Conservation (phyloP, 352 stramenopile genomes). For the Pythium myriotylum region DNA sequence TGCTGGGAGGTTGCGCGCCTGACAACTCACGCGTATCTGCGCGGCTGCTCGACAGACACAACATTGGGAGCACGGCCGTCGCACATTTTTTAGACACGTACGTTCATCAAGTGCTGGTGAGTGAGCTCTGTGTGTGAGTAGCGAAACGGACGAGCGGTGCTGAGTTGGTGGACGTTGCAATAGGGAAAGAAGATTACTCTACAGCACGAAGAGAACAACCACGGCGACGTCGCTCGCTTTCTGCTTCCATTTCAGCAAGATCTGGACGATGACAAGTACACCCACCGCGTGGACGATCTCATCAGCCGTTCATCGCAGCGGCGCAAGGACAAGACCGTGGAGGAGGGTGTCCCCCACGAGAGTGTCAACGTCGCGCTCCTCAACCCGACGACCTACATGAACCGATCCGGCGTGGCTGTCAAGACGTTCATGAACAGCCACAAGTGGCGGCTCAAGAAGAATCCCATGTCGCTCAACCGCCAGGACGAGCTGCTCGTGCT, state of each 20-base stretch:
- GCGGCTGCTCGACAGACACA: conserved; percentile 48
- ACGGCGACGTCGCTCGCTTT: conserved; percentile 70
- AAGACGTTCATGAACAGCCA: conserved; percentile 81
- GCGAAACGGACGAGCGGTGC: no score
- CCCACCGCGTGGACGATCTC: conserved; percentile 66
- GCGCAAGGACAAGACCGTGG: conserved; percentile 72
- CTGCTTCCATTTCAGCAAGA: conserved; percentile 68
- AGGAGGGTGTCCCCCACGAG: conserved; percentile 72
- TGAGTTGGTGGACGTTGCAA: no score
- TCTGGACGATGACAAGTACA: conserved; percentile 35
- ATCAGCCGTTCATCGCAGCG: conserved; percentile 76
- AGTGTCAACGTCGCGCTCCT: conserved; percentile 78
- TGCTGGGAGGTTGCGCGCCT: not conserved
- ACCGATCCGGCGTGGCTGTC: conserved; percentile 77
- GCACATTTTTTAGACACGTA: conserved; percentile 75
- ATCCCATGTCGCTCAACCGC: conserved; percentile 72
- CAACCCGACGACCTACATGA: conserved; percentile 85
- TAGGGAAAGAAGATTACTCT: conserved; percentile 54
- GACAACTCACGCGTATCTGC: not conserved
- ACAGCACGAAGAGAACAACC: conserved; percentile 55
- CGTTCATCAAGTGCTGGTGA: conserved; percentile 58
- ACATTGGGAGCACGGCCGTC: conserved; percentile 71
- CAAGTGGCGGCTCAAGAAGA: conserved; percentile 85
- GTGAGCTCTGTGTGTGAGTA: no score
- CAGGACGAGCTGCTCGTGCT: conserved; percentile 87